Evolutionary conservation across 441 rosid species (phyloP).

Genomic region (Mallotus japonicus): DNA sequence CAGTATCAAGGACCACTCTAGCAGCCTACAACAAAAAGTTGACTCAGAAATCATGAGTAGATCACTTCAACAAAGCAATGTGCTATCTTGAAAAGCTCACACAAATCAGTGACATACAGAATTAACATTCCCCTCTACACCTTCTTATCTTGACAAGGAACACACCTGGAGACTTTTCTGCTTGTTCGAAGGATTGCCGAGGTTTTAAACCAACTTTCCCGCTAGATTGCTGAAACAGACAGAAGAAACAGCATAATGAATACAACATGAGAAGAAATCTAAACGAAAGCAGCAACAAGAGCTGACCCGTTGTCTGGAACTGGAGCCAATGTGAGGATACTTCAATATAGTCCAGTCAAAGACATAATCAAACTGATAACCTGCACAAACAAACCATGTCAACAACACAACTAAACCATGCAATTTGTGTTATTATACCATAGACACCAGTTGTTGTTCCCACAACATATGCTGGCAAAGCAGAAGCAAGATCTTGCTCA

Average conservation of each 20-base stretch:
- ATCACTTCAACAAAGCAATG: too few relatives aligned
- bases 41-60: too few relatives aligned
- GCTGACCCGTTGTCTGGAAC: constrained; percentile 71
- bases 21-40: too few relatives aligned
- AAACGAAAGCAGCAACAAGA: constrained; percentile 7
- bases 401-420: constrained; percentile 2
- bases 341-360: constrained; percentile 94
- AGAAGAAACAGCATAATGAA: constrained; percentile 13
- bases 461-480: neutral
- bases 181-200: constrained; percentile 39
- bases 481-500: neutral
- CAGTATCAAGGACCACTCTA: neutral
- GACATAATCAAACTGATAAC: constrained; percentile 88
- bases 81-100: constrained; percentile 9
- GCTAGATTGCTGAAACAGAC: constrained; percentile 23
- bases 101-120: neutral
- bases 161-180: constrained; percentile 52
- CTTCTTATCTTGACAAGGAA: constrained; percentile 44
- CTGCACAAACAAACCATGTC: constrained; percentile 39
- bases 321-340: constrained; percentile 75
- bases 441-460: neutral
- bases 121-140: constrained; percentile 15
- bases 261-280: constrained; percentile 16
- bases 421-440: neutral
- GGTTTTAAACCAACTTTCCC: constrained; percentile 41